A percentile compares a stretch with the other conserved stretches of the same genome.
phyloP scores from a whole-genome alignment of 352 stramenopile genomes.

The Phytophthora podocarpi region DNA sequence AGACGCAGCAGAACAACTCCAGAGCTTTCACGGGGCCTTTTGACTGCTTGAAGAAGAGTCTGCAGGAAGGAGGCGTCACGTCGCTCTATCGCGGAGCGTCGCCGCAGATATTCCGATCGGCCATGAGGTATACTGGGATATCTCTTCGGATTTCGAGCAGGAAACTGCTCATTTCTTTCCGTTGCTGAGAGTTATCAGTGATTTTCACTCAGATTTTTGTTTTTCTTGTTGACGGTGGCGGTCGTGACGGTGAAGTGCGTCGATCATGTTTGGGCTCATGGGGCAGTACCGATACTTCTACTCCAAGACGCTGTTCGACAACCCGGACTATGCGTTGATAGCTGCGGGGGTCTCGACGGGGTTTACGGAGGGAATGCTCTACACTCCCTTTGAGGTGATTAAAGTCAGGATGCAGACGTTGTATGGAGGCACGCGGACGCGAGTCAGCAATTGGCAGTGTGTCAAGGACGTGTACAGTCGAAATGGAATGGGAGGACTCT shows the following conservation, averaged over 20 bases:
- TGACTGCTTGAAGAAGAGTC: slow-evolving; percentile 62
- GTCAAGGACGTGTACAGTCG: slow-evolving; percentile 66
- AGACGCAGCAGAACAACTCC: slow-evolving; percentile 52
- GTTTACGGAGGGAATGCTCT: slow-evolving; percentile 66
- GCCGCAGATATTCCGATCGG: slow-evolving; percentile 72
- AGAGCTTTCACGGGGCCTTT: slow-evolving; percentile 46
- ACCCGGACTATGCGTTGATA: slow-evolving; percentile 56
- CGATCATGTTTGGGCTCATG: slow-evolving; percentile 75
- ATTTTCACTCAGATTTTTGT: slow-evolving; percentile 3
- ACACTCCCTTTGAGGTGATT: slow-evolving; percentile 78
- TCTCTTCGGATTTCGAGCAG: slow-evolving; percentile 11
- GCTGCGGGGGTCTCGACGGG: slow-evolving; percentile 63
- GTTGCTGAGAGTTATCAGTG: neutral
- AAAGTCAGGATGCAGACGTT: slow-evolving; percentile 82
- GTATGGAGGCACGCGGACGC: slow-evolving; percentile 51
- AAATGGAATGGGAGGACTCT: slow-evolving; percentile 71
- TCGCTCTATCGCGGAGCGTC: slow-evolving; percentile 73
- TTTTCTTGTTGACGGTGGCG: slow-evolving; percentile 6
- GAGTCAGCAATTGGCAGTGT: slow-evolving; percentile 78
- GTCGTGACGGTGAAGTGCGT: slow-evolving; percentile 40
- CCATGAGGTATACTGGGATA: slow-evolving; percentile 50
- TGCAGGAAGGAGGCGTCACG: slow-evolving; percentile 52
- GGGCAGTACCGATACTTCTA: slow-evolving; percentile 76
- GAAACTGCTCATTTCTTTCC: slow-evolving; percentile 2
- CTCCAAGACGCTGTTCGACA: slow-evolving; percentile 66